Percentiles rank a stretch among this genome's conserved stretches.
These are phyloP conservation scores for Claviceps sp. DNA, from an alignment of 2,329 filamentous ascomycete species.

Conservation along the genomic window DNA sequence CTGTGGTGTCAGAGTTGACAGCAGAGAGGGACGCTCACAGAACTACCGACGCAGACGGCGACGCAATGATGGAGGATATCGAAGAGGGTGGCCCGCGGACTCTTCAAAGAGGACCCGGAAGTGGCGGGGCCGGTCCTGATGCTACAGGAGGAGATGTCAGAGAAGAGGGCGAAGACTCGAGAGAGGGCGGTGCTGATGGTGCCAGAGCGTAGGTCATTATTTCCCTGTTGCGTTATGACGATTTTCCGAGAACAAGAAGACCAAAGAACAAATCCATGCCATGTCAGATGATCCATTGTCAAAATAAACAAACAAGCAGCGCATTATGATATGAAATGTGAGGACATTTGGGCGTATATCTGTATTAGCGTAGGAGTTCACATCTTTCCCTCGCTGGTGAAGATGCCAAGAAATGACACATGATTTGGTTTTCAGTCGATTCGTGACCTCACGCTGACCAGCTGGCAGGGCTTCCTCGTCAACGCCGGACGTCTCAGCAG, in stretches of 20 bases:
- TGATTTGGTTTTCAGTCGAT: background rate
- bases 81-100: constrained; percentile 49
- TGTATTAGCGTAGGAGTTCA: constrained; percentile 16
- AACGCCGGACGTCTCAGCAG: constrained; percentile 55
- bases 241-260: constrained; percentile 7
- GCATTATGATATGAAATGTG: constrained; percentile 3
- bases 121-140: constrained; percentile 71
- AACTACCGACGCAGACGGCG: constrained; percentile 36
- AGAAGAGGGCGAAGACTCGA: constrained; percentile 74
- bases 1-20: constrained; percentile 53
- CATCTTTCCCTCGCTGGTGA: constrained; percentile 14
- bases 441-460: constrained; percentile 26
- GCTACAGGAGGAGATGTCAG: constrained; percentile 86
- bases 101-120: constrained; percentile 42
- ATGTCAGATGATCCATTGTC: constrained; percentile 1
- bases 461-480: constrained; percentile 43
- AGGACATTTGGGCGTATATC: constrained; percentile 10
- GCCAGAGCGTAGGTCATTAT: constrained; percentile 90
- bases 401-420: constrained; percentile 9
- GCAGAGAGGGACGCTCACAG: constrained; percentile 40
- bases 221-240: constrained; percentile 18
- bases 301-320: constrained; percentile 2
- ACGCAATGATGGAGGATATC: constrained; percentile 42
- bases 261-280: background rate
- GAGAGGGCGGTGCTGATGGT: constrained; percentile 91